These are phyloP conservation scores for Zea luxurians DNA, from an alignment of 176 grass and related monocot species.

Conservation along the genomic window DNA sequence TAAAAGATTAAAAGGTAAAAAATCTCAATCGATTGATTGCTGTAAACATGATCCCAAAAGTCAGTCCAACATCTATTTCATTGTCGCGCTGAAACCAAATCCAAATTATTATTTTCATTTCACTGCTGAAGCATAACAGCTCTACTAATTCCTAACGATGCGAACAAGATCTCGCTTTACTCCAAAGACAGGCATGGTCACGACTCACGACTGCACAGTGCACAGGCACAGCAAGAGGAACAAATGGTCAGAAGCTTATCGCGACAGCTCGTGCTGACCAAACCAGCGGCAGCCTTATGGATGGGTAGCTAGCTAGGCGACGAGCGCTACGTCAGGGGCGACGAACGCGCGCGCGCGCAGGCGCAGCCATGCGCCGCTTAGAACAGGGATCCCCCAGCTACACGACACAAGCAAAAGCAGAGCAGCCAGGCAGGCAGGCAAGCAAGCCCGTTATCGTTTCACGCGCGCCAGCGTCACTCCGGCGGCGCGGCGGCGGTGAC, in stretches of 20 bases:
- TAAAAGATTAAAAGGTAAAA: too few species aligned
- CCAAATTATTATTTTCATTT: too few species aligned
- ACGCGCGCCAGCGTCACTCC: not conserved
- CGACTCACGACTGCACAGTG: not conserved
- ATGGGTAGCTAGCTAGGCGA: not conserved
- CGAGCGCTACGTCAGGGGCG: not conserved
- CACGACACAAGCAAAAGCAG: not conserved
- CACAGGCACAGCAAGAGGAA: not conserved
- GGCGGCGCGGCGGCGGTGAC: not conserved
- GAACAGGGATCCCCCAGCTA: not conserved
- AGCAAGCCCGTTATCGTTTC: too few species aligned
- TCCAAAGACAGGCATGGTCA: too few species aligned
- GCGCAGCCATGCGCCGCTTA: constrained; percentile 18
- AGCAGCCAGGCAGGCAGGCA: not conserved
- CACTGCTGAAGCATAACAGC: too few species aligned
- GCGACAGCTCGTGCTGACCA: constrained; percentile 15
- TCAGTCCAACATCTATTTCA: too few species aligned
- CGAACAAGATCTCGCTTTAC: too few species aligned
- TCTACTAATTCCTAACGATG: too few species aligned
- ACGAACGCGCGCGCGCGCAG: not conserved
- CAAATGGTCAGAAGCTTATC: constrained; percentile 34
- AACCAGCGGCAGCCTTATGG: not conserved
- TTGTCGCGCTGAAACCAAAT: too few species aligned
- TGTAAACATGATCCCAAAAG: too few species aligned
- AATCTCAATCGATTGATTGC: too few species aligned